Conservation (phyloP, 768 basidiomycete species). For the Lactarius tabidus region DNA sequence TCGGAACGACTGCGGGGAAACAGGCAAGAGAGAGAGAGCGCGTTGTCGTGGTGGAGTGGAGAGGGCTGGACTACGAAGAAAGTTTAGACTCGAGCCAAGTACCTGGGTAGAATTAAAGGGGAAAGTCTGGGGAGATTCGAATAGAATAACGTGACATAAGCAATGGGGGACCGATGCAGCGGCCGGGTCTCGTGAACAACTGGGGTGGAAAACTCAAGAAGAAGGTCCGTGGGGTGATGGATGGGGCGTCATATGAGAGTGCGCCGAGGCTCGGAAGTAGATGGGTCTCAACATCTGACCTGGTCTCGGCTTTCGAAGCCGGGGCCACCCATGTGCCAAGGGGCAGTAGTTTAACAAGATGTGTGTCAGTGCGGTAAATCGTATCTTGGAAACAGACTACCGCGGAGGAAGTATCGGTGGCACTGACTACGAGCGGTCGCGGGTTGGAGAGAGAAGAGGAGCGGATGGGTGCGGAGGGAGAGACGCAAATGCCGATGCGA, state of each 20-base stretch:
- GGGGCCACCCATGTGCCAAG: conserved; percentile 18
- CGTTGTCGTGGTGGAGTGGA: background rate
- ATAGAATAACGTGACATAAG: conserved; percentile 17
- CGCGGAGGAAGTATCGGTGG: background rate
- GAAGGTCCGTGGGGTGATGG: conserved; percentile 17
- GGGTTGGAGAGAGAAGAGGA: background rate
- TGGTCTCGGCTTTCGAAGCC: conserved; percentile 16
- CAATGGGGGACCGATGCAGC: conserved; percentile 9
- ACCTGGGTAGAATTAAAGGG: conserved; percentile 13
- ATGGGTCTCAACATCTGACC: conserved; percentile 20
- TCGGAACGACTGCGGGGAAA: conserved; percentile 25
- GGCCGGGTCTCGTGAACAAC: conserved; percentile 18
- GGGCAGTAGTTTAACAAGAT: conserved; percentile 1
- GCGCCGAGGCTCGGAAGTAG: conserved; percentile 16
- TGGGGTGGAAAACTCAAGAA: conserved; percentile 17
- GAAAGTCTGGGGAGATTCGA: conserved; percentile 11
- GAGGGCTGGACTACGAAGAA: conserved; percentile 16
- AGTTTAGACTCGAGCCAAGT: conserved; percentile 23
- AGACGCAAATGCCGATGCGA: background rate
- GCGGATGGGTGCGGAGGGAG: background rate
- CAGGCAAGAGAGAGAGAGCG: conserved; percentile 3
- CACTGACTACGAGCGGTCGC: background rate
- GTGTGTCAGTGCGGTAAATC: background rate
- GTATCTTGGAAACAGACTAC: background rate
- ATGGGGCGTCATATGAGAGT: conserved; percentile 24